Evolutionary conservation across 768 basidiomycete species (phyloP), one percentile per base, ranked within the genome.

Genomic region (Gloeophyllum trabeum): DNA sequence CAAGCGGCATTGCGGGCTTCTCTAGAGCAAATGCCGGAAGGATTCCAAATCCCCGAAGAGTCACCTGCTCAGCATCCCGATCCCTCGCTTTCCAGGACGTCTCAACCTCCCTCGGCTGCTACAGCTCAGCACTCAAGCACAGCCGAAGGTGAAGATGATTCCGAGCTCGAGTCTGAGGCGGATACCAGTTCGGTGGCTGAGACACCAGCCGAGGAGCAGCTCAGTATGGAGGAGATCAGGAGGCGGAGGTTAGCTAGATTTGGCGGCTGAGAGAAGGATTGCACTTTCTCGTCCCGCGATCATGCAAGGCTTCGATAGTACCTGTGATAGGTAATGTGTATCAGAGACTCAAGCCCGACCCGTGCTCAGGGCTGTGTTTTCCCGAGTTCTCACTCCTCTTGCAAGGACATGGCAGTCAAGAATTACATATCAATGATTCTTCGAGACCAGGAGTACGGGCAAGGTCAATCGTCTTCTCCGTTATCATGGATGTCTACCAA

Each of bases 1-100:
- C 91, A 93, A 60, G 90, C 89, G 7, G 91, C 91, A 4, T 65
- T 94, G 38, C 79, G 67, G 54, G 91, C 88, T 2, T 91, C 89
- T 26, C 64, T 93, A 47, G 81, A 83, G 54, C 64, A 64, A 32
- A 56, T 77, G 18, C 79, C 83, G 1, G 59, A 61, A 30, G 80
- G 68, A 23, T 79, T 66, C 62, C 47, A 48, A 20, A 40, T 63
- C 10, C 62, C 63, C 16, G 48, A 43, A 48, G 36, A 37, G 36
- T 19, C 50, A 10, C 48, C 28, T n/a, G 13, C 25, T 16, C 43
- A 37, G 10, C 38, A 35, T 21, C 43, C 44, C 24, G 24, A 45
- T 16, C 45, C 46, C 16, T 23, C 43, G 21, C 7, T 30, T 3
- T 19, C 43, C 5, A 38, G 44, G 3, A 24, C 41, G n/a, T 36